Base-by-base conservation (phyloP, 2,329 filamentous ascomycete genomes). In the Westerdykella sp. region DNA sequence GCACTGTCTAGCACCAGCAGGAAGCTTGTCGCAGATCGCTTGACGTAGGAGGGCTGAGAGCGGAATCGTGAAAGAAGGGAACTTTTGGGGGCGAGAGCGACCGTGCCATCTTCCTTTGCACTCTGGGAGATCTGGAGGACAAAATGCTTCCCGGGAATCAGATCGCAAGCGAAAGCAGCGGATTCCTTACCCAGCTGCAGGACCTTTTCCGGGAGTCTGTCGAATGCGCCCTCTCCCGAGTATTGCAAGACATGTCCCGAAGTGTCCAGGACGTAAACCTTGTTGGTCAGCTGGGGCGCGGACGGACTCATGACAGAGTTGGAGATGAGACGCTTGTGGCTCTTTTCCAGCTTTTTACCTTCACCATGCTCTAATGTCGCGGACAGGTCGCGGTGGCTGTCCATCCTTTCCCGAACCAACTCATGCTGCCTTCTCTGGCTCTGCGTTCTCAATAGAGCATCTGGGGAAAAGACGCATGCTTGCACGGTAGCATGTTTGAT, bases 141-240 rank as follows among this genome's bases (percentile, higher is more conserved):
- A 80, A 85, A 90, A 56, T 89, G 85, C 47, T 80, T 80, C 5
- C 87, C 87, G 3, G 85, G 84, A 43, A 91, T 87, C 12, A 85
- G 73, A 60, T 93, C 87, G 52, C 81, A 88, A 1, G 83, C 87
- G 63, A 88, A 91, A 5, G 85, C 87, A 10, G 84, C 85, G 3
- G 86, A 90, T 38, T 85, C 78, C 49, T 80, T 81, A n/a, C 80
- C 79, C 4, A 93, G 70, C 39, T 83, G 80, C 44, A 91, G 69
- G 28, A 85, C 73, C 63, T 83, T 87, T 62, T 93, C 87, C 0
- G 87, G 87, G 10, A 82, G 63, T 18, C 86, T 75, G 53, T 90
- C 83, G 54, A 80, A 84, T 3, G 78, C 69, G 2, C 87, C 87
- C 23, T 84, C 78, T 9, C 78, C 80, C 4, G 82, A 66, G 62